Base-by-base conservation (phyloP, 2,329 filamentous ascomycete genomes). In the Fusarium agapanthi region DNA sequence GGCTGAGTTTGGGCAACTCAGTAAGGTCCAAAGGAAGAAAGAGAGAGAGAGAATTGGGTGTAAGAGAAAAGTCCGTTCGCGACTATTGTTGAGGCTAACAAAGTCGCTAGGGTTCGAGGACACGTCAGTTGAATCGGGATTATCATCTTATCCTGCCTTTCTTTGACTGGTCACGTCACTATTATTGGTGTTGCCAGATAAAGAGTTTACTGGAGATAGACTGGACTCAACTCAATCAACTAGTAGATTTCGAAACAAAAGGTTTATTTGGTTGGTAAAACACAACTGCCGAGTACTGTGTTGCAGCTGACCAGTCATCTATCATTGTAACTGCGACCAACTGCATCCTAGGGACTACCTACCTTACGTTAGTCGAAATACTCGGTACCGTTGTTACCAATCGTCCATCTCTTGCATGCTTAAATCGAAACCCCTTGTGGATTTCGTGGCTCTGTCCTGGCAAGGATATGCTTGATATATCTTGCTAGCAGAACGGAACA, bases 391-490 rank as follows among this genome's bases (percentile, higher is more conserved):
- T 48, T 48, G n/a, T 43, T 62, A 14, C 65, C 63, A 67, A 67
- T 67, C 32, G 55, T 48, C 26, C 28, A 44, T 67, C 41, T 62
- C 48, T 48, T 15, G n/a, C 41, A 48, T 34, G 24, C 37, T 43
- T 16, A 30, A 54, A 30, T 43, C 41, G 28, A 67, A 62, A 62
- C 65, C n/a, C 22, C 26, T 30, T 41, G 34, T 64, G 38, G 14
- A 35, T 48, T 40, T 43, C 15, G 34, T 34, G 32, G 37, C 38
- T 41, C 41, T 43, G 10, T 41, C 16, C 6, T 51, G 32, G 35
- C 66, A 69, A 69, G 66, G 65, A 64, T 69, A 69, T 64, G 65
- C 65, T 69, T 69, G 65, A 20, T 22, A 55, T 35, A 22, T 35
- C n/a, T 35, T 35, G 32, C 11, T n/a, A 48, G 40, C n/a, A 38